Conservation (phyloP, 208 protist species). For the Angomonas deanei region DNA sequence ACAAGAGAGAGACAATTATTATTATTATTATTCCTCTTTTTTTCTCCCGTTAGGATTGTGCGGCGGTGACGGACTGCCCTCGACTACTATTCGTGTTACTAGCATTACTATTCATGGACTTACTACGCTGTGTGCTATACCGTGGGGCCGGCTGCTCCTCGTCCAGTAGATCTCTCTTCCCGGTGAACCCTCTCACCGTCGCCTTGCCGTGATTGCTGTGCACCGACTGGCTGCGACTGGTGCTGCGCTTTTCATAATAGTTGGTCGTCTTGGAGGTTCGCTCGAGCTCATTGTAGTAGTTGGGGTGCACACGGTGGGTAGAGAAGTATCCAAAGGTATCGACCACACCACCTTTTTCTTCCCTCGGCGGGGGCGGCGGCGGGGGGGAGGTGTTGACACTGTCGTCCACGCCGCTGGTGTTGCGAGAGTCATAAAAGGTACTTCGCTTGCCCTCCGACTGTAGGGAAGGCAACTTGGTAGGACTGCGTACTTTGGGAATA, state of each 20-base stretch:
- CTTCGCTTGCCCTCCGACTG: too few relatives aligned
- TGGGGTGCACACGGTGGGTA: conserved; percentile 26
- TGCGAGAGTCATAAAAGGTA: too few relatives aligned
- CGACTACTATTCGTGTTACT: neutral
- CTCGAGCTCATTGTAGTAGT: conserved; percentile 22
- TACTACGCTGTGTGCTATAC: too few relatives aligned
- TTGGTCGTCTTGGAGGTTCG: too few relatives aligned
- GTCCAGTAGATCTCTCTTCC: too few relatives aligned
- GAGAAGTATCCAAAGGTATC: conserved; percentile 50
- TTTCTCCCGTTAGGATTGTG: neutral
- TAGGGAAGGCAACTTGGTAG: too few relatives aligned
- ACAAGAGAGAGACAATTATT: too few relatives aligned
- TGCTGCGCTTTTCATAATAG: neutral
- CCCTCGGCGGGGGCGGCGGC: neutral
- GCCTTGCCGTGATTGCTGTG: too few relatives aligned
- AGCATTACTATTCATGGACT: conserved; percentile 3
- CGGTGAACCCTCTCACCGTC: too few relatives aligned
- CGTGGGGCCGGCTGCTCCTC: too few relatives aligned
- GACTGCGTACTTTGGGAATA: too few relatives aligned
- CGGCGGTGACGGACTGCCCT: neutral
- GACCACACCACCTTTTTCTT: conserved; percentile 23
- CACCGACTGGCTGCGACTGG: neutral
- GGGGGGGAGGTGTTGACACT: neutral
- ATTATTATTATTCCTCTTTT: conserved; percentile 9
- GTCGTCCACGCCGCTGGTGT: neutral